These are phyloP conservation scores for Helotiales sp. DNA, from an alignment of 2,329 filamentous ascomycete species.

Conservation along the genomic window DNA sequence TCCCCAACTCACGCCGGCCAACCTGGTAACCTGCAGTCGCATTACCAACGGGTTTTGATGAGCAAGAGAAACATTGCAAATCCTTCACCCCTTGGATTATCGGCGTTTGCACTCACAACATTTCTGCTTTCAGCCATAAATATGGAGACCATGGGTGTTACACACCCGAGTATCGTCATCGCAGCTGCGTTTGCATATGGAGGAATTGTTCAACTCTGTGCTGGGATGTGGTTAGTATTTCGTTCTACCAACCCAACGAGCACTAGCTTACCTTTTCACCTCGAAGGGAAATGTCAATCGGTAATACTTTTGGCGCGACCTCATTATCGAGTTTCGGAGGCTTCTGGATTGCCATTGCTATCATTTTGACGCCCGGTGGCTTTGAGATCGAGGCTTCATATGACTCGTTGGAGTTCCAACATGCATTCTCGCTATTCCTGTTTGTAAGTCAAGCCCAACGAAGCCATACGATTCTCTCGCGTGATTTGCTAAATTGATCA, in stretches of 20 bases:
- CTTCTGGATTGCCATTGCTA: constrained; percentile 78
- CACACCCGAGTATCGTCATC: constrained; percentile 64
- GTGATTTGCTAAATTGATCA: not conserved
- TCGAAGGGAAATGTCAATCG: constrained; percentile 78
- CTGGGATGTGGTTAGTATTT: constrained; percentile 77
- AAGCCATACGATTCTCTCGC: not conserved
- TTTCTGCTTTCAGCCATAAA: constrained; percentile 73
- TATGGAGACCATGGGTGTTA: constrained; percentile 61
- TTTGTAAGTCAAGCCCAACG: constrained; percentile 28
- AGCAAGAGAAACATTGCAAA: constrained; percentile 58
- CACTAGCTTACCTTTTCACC: not conserved
- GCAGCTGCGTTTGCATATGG: constrained; percentile 73
- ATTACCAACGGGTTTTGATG: constrained; percentile 14
- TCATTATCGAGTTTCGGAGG: constrained; percentile 80
- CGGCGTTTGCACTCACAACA: constrained; percentile 17
- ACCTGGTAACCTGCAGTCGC: constrained; percentile 15
- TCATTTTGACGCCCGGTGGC: constrained; percentile 66
- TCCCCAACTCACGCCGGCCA: constrained; percentile 8
- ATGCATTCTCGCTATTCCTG: constrained; percentile 73
- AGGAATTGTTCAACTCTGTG: constrained; percentile 74
- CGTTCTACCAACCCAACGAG: not conserved
- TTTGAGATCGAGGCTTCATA: constrained; percentile 62
- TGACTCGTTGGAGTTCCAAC: constrained; percentile 47
- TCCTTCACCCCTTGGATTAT: constrained; percentile 38
- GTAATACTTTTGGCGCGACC: constrained; percentile 83